These are phyloP conservation scores for Bipolaris cookei DNA, from an alignment of 2,329 filamentous ascomycete genomes.

Conservation along the genomic window DNA sequence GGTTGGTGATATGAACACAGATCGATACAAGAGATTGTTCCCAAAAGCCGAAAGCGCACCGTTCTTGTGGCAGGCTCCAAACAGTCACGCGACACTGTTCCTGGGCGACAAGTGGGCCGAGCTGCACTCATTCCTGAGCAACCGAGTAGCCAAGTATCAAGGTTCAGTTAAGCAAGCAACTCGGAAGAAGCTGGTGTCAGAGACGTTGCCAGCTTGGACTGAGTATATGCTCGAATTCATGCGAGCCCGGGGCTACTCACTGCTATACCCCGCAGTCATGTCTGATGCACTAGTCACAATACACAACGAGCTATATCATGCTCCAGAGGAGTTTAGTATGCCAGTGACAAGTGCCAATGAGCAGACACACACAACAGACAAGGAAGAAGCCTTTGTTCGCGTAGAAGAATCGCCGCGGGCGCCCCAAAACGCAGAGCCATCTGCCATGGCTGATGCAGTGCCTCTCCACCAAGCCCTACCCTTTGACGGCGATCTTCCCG, in stretches of 20 bases:
- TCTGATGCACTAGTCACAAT: constrained; percentile 69
- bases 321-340: constrained; percentile 69
- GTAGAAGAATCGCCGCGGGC: constrained; percentile 45
- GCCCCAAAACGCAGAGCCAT: constrained; percentile 42
- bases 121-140: constrained; percentile 78
- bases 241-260: constrained; percentile 75
- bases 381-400: constrained; percentile 47
- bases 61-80: constrained; percentile 86
- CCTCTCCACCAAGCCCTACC: constrained; percentile 56
- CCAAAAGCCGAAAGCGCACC: constrained; percentile 54
- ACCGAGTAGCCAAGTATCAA: constrained; percentile 57
- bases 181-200: constrained; percentile 60
- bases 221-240: constrained; percentile 80
- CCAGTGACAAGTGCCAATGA: constrained; percentile 2
- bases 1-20: constrained; percentile 46
- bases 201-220: constrained; percentile 75
- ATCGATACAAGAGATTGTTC: constrained; percentile 36
- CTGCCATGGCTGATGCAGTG: constrained; percentile 59
- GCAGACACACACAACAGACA: constrained; percentile 12
- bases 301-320: constrained; percentile 75
- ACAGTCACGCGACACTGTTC: constrained; percentile 80
- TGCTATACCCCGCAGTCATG: constrained; percentile 73
- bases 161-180: constrained; percentile 29
- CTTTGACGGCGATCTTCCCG: constrained; percentile 56
- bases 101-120: constrained; percentile 87